phyloP scores from a whole-genome alignment of 2,329 filamentous ascomycete species.

The Xylaria sp. region DNA sequence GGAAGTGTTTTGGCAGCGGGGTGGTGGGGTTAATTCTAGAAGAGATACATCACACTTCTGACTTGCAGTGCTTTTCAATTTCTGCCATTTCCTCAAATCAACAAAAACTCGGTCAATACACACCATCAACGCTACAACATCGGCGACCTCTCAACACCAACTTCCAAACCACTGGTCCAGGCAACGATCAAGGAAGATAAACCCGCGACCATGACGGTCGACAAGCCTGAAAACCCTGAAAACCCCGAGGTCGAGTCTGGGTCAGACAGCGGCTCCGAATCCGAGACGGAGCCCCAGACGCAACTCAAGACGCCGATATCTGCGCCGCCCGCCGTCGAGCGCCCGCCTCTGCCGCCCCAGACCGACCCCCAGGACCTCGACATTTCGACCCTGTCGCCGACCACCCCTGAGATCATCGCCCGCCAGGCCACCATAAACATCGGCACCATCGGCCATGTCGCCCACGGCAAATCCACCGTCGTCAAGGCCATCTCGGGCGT shows the following conservation, averaged over 20 bases:
- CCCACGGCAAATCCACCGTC: conserved; percentile 98
- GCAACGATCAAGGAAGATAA: neutral
- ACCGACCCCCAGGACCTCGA: conserved; percentile 92
- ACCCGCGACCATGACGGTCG: conserved; percentile 38
- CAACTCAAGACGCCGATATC: conserved; percentile 23
- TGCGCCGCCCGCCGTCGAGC: conserved; percentile 27
- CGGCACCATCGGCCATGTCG: conserved; percentile 97
- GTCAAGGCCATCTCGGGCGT: conserved; percentile 99
- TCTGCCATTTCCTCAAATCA: conserved; percentile 13
- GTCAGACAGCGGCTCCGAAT: conserved; percentile 40
- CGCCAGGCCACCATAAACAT: conserved; percentile 99
- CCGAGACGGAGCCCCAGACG: conserved; percentile 34
- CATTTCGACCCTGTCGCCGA: conserved; percentile 79
- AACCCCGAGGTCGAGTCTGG: conserved; percentile 35
- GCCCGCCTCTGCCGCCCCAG: conserved; percentile 74
- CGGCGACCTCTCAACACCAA: conserved; percentile 3
- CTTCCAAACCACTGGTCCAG: neutral
- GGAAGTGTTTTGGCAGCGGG: conserved; percentile 16
- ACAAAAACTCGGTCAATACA: neutral
- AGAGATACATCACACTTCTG: conserved; percentile 26
- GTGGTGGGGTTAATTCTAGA: conserved; percentile 32
- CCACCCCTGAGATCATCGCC: conserved; percentile 96
- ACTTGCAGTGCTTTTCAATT: conserved; percentile 23
- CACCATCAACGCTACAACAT: neutral
- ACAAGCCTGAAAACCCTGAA: conserved; percentile 35